Evolutionary conservation across 1,284 basidiomycete genomes (phyloP).

Genomic region (Ustilago lituana): DNA sequence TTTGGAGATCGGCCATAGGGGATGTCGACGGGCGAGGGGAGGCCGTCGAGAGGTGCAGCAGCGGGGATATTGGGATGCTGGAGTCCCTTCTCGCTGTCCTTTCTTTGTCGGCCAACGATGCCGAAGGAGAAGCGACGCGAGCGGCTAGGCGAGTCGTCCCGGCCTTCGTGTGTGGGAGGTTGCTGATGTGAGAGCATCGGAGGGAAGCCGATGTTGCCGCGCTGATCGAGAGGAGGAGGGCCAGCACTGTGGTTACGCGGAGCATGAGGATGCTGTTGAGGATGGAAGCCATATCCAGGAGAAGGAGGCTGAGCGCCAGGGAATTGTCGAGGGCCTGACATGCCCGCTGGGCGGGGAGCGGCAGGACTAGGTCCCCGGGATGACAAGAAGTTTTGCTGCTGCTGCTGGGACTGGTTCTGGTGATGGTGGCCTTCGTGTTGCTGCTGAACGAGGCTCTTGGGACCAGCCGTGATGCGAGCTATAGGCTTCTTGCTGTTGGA

Average conservation of each 20-base stretch:
- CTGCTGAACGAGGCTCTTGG: slow-evolving; percentile 36
- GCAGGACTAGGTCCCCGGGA: slow-evolving; percentile 19
- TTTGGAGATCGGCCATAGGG: slow-evolving; percentile 31
- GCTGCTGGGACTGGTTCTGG: background rate
- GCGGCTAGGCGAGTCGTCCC: slow-evolving; percentile 24
- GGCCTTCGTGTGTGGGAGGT: slow-evolving; percentile 3
- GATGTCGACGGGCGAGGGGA: slow-evolving; percentile 51
- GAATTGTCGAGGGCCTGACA: slow-evolving; percentile 36
- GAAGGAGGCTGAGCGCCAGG: slow-evolving; percentile 17
- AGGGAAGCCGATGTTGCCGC: slow-evolving; percentile 12
- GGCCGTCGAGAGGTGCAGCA: slow-evolving; percentile 40
- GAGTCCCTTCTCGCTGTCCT: slow-evolving; percentile 11
- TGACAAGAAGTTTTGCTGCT: slow-evolving; percentile 1
- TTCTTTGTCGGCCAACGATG: slow-evolving; percentile 9
- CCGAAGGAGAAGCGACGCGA: slow-evolving; percentile 39
- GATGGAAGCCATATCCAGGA: slow-evolving; percentile 3
- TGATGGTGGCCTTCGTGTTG: slow-evolving; percentile 13
- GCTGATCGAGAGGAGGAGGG: slow-evolving; percentile 6
- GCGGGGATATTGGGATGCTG: slow-evolving; percentile 4
- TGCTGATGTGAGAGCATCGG: slow-evolving; percentile 18
- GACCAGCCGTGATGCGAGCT: slow-evolving; percentile 41
- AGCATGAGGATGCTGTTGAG: slow-evolving; percentile 10
- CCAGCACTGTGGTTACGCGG: slow-evolving; percentile 10
- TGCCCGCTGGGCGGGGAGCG: slow-evolving; percentile 8
- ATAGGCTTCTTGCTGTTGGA: slow-evolving; percentile 25